phyloP scores from a whole-genome alignment of 495 filamentous ascomycete genomes.

The Daldinia grandis region DNA sequence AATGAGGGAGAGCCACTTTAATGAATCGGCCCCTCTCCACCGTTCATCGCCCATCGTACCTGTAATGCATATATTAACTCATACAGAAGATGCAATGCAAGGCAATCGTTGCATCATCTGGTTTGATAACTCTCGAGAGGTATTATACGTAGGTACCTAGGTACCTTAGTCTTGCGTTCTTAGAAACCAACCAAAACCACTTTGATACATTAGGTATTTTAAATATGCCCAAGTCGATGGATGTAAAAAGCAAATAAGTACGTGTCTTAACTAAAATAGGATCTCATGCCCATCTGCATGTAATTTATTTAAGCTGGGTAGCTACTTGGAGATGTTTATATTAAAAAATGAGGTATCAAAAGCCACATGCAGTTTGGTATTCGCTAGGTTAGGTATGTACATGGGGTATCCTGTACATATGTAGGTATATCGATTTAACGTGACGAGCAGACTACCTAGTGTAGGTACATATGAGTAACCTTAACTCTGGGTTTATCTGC shows the following conservation, averaged over 20 bases:
- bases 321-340: background rate
- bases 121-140: constrained; percentile 3
- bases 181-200: background rate
- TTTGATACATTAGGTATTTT: background rate
- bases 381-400: too few species aligned
- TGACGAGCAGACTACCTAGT: background rate
- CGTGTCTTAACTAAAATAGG: background rate
- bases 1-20: constrained; percentile 3
- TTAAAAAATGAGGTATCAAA: background rate
- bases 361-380: too few species aligned
- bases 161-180: background rate
- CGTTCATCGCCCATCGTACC: background rate
- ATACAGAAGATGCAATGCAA: constrained; percentile 31
- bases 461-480: constrained; percentile 9
- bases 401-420: too few species aligned
- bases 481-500: background rate
- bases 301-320: background rate
- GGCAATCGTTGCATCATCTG: constrained; percentile 30
- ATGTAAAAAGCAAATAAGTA: background rate
- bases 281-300: background rate
- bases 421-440: background rate
- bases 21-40: constrained; percentile 8
- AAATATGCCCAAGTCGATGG: background rate
- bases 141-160: background rate
- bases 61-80: constrained; percentile 15